Evolutionary conservation across 148 eudicot species (phyloP).

Genomic region (Vaccinium macrocarpon): DNA sequence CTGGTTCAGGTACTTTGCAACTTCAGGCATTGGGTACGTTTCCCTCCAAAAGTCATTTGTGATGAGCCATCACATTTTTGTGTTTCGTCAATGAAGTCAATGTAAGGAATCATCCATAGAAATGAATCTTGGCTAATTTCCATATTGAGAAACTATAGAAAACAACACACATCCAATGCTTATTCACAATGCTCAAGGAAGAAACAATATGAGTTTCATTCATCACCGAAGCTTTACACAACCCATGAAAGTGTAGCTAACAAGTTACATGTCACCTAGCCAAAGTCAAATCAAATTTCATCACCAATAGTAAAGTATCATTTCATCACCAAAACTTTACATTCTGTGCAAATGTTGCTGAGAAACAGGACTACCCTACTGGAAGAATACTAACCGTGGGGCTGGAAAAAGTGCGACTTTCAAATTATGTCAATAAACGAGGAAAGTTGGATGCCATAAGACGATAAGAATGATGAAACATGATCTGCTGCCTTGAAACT

Average conservation of each 20-base stretch:
- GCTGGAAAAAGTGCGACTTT: not conserved
- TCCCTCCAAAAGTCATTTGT: not conserved
- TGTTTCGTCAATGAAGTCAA: not conserved
- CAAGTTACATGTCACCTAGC: not conserved
- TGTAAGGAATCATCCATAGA: not conserved
- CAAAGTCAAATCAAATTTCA: not conserved
- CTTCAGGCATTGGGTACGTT: too few species aligned
- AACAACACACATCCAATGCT: not conserved
- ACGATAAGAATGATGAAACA: not conserved
- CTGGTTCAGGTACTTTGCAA: too few species aligned
- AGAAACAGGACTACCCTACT: not conserved
- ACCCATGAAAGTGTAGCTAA: not conserved
- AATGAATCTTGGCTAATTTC: not conserved
- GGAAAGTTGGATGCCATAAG: conserved; percentile 1
- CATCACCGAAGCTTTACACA: not conserved
- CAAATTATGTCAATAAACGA: not conserved
- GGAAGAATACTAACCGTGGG: not conserved
- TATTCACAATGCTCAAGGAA: not conserved
- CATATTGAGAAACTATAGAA: not conserved
- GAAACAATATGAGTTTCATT: not conserved
- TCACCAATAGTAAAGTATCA: not conserved
- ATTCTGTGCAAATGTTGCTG: not conserved
- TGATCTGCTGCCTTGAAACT: not conserved
- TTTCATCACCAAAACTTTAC: conserved; percentile 1
- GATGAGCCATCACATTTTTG: not conserved